phyloP scores from a whole-genome alignment of 2,329 filamentous ascomycete species.

The Fusarium pseudocircinatum region DNA sequence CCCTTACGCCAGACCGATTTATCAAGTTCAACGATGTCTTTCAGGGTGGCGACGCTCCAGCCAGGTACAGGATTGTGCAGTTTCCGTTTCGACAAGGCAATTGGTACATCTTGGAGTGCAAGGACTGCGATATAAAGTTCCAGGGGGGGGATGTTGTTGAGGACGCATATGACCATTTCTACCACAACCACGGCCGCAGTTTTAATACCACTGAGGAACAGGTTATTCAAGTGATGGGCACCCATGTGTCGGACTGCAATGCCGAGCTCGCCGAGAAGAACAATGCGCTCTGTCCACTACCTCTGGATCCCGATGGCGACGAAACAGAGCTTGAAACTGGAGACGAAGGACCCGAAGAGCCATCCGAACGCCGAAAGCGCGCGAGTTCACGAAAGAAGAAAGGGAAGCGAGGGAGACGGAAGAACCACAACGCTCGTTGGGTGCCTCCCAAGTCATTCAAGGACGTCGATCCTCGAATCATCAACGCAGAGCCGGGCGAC shows the following conservation, averaged over 20 bases:
- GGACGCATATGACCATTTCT: neutral
- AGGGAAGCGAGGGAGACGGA: neutral
- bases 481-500: neutral
- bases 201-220: neutral
- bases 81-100: neutral
- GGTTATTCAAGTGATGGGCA: neutral
- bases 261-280: neutral
- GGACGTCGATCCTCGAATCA: neutral
- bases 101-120: constrained; percentile 1
- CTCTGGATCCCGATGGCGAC: neutral
- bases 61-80: neutral
- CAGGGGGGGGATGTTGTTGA: neutral
- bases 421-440: neutral
- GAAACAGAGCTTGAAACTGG: neutral
- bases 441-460: neutral
- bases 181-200: neutral
- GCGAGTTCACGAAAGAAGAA: neutral
- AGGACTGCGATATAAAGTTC: neutral
- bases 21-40: neutral
- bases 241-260: neutral
- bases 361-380: neutral
- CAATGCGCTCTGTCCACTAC: neutral
- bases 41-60: neutral
- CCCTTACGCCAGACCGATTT: neutral
- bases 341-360: neutral